Percentiles rank a stretch among this genome's conserved stretches.
phyloP scores from a whole-genome alignment of 305 asterid genomes.

The Lippia alba region DNA sequence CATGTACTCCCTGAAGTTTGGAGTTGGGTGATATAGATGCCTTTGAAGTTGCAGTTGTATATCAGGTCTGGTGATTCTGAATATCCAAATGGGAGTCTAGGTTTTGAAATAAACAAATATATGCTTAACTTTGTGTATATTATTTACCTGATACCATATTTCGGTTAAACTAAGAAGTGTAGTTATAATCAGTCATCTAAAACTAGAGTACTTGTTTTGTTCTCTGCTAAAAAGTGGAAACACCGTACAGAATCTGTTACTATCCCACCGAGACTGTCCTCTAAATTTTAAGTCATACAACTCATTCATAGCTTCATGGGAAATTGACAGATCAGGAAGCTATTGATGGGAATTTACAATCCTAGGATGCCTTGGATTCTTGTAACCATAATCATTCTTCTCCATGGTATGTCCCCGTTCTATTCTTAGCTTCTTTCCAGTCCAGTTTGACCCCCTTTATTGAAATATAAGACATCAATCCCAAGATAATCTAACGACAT shows the following conservation, averaged over 20 bases:
- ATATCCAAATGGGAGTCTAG: background rate
- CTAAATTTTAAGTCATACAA: slow-evolving; percentile 36
- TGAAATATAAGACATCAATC: slow-evolving; percentile 34
- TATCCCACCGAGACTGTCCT: slow-evolving; percentile 30
- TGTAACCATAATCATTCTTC: slow-evolving; percentile 58
- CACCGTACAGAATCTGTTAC: slow-evolving; percentile 11
- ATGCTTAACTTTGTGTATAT: background rate
- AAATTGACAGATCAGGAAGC: slow-evolving; percentile 89
- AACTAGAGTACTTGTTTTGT: slow-evolving; percentile 3
- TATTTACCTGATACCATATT: slow-evolving; percentile 12
- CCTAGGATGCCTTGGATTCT: slow-evolving; percentile 69
- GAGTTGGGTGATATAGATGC: slow-evolving; percentile 2
- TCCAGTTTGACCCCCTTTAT: slow-evolving; percentile 43
- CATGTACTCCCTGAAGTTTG: background rate
- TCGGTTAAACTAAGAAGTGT: slow-evolving; percentile 13
- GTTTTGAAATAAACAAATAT: slow-evolving; percentile 10
- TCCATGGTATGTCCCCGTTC: slow-evolving; percentile 75
- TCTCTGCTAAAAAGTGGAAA: slow-evolving; percentile 20
- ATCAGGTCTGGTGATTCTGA: slow-evolving; percentile 25
- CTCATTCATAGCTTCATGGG: slow-evolving; percentile 66
- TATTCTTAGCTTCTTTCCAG: slow-evolving; percentile 38
- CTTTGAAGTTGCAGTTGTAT: slow-evolving; percentile 13
- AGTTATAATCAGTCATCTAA: slow-evolving; percentile 9
- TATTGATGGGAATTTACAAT: slow-evolving; percentile 65
- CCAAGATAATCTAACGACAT: slow-evolving; percentile 38